phyloP scores from a whole-genome alignment of 805 yeast genomes.

The Cyberlindnera bimundalis region DNA sequence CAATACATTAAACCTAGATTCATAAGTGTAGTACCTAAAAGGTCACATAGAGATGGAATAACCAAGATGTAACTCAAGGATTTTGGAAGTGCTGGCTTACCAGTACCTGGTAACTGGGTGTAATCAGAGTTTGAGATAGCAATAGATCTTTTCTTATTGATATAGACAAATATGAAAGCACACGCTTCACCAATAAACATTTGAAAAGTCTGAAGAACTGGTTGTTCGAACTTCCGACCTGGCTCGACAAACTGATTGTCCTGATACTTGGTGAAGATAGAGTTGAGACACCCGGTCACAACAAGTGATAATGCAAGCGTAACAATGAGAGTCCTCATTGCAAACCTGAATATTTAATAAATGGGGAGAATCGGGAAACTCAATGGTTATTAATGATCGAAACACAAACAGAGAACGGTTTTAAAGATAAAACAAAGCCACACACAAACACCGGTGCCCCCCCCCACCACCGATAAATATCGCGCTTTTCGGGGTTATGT shows the following conservation, averaged over 20 bases:
- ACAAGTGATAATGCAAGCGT: constrained; percentile 46
- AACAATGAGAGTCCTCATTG: constrained; percentile 16
- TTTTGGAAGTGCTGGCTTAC: constrained; percentile 20
- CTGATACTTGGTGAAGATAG: constrained; percentile 70
- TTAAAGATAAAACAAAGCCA: no score
- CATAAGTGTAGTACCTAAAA: constrained; percentile 70
- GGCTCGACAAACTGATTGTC: constrained; percentile 66
- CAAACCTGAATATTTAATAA: no score
- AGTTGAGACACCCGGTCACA: constrained; percentile 67
- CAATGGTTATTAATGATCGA: no score
- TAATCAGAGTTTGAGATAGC: constrained; percentile 1
- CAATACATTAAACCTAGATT: constrained; percentile 70
- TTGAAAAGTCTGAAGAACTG: constrained; percentile 73
- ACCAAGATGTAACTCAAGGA: constrained; percentile 39
- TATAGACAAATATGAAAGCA: constrained; percentile 41
- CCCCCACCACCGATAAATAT: no score
- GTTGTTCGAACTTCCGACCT: constrained; percentile 62
- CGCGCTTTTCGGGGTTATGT: neutral
- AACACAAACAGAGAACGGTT: no score
- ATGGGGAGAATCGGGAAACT: no score
- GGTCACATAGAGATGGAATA: constrained; percentile 68
- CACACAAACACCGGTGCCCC: no score
- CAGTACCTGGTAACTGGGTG: constrained; percentile 1
- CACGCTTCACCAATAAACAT: constrained; percentile 74
- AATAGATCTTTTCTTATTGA: constrained; percentile 11